Evolutionary conservation across 345 rosid genomes (phyloP), one percentile per base, ranked within the genome.

Genomic region (Turnera subulata): DNA sequence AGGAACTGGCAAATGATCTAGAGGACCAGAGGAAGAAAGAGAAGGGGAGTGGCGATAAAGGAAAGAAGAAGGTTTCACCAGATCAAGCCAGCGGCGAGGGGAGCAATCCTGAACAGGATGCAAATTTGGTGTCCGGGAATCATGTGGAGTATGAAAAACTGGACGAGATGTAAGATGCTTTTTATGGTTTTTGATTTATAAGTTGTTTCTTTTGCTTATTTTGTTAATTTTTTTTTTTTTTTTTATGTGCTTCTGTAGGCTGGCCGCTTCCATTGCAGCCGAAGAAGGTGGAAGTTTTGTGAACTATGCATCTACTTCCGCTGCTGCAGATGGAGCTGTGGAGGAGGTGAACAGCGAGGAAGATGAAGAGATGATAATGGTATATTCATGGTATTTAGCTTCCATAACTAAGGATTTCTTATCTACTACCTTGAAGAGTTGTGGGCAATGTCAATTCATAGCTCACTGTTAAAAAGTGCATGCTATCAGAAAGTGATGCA

Each of bases 1-100:
- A 93, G 73, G 96, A 89, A 69, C 71, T 85, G 65, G 88, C 88
- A 11, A 70, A 81, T 38, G 88, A 82, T 75, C 77, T 89, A 60
- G 82, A 79, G 77, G 70, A 78, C 26, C 95, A 89, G 65, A 82
- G 81, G 58, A 43, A 69, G 56, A 67, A 29, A 62, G 79, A 69
- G 55, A 75, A 71, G 65, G 47, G 54, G 53, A 66, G 29, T 67
- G 50, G 5, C 37, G 65, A 68, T 74, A 68, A 62, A 50, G 75
- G 78, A 74, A 86, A 83, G 20, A 80, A 76, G 74, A 73, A 68
- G 53, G 55, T 78, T 58, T 20, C 67, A 56, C 44, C 61, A 29
- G 72, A 71, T 53, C 70, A 48, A 40, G 54, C 24, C 25, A 33
- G 57, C 14, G 2, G 17, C n/a, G 59, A 19, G 58, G 56, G 50